Percentiles rank a stretch among this genome's conserved stretches.
phyloP scores from a whole-genome alignment of 2,329 filamentous ascomycete species.

The Pseudopyricularia javanii region DNA sequence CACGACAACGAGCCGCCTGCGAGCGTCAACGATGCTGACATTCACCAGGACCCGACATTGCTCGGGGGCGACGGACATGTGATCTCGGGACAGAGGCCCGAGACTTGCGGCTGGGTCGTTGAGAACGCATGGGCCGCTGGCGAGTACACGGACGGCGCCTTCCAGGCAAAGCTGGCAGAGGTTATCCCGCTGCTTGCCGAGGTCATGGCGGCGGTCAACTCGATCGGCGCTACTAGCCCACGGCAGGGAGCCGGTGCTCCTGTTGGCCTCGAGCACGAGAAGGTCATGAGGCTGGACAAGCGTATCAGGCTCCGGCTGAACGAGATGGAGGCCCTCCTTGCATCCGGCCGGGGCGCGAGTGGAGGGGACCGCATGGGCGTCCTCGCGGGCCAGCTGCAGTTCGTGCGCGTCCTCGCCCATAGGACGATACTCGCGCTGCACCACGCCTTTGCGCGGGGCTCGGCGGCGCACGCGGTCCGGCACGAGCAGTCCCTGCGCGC shows the following conservation, averaged over 20 bases:
- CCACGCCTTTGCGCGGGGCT: constrained; percentile 7
- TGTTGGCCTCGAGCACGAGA: constrained; percentile 18
- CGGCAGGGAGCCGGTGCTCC: background rate
- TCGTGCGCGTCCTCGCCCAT: constrained; percentile 10
- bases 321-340: constrained; percentile 6
- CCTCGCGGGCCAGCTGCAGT: constrained; percentile 7
- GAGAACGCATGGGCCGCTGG: background rate
- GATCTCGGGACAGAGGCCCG: background rate
- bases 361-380: background rate
- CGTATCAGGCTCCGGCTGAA: constrained; percentile 9
- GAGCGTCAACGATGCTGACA: constrained; percentile 9
- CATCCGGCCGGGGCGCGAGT: background rate
- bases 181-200: constrained; percentile 9
- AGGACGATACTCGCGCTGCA: constrained; percentile 12
- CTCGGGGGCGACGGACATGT: background rate
- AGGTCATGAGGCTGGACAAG: constrained; percentile 25
- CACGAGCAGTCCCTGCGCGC: constrained; percentile 6
- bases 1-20: constrained; percentile 10
- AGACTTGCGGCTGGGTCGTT: background rate
- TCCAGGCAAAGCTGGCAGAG: constrained; percentile 9
- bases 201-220: constrained; percentile 11
- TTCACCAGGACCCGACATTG: constrained; percentile 3
- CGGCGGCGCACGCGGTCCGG: background rate
- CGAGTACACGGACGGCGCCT: constrained; percentile 9
- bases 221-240: constrained; percentile 8